Evolutionary conservation across 257 asterid genomes (phyloP).

Genomic region (Anisodus acutangulus): DNA sequence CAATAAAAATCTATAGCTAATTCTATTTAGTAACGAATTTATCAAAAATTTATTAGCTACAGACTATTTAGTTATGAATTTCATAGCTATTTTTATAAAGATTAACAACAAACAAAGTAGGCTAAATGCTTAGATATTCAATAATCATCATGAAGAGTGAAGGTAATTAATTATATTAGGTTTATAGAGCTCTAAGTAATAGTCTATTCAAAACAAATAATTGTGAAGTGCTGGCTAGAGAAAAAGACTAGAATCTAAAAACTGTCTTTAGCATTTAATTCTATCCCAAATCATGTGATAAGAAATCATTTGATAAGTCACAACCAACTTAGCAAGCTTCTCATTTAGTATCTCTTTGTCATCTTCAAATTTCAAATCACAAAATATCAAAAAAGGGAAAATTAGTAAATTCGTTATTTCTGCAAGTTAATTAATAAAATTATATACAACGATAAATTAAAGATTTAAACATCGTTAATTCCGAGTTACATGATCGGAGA

Average conservation of each 20-base stretch:
- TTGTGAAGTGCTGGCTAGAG: not conserved
- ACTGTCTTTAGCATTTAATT: constrained; percentile 16
- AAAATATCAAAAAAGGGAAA: not conserved
- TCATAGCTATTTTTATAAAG: not conserved
- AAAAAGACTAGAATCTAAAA: constrained; percentile 11
- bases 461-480: not conserved
- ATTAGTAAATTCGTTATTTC: not conserved
- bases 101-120: not conserved
- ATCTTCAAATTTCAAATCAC: not conserved
- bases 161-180: not conserved
- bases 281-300: not conserved
- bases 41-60: no score
- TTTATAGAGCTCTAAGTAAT: not conserved
- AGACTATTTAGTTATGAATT: not conserved
- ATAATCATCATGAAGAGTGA: not conserved
- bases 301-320: constrained; percentile 11
- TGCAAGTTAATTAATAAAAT: not conserved
- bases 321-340: constrained; percentile 22
- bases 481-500: not conserved
- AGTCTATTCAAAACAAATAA: not conserved
- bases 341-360: not conserved
- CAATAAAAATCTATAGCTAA: no score
- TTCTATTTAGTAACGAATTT: no score
- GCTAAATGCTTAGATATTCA: not conserved
- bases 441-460: not conserved